phyloP scores from a whole-genome alignment of 441 rosid species.

The Gossypium davidsonii region DNA sequence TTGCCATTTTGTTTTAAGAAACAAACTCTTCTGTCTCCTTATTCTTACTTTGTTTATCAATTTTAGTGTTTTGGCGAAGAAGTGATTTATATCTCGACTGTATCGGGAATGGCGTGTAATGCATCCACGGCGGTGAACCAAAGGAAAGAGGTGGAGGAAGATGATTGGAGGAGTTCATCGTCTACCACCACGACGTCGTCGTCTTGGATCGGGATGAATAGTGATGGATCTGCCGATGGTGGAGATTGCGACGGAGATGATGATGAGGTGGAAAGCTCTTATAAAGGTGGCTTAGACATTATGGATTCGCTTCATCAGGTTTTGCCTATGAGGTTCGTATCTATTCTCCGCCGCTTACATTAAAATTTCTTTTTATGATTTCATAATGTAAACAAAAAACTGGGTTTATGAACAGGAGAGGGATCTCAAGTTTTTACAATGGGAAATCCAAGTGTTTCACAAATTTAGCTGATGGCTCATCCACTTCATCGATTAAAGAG shows the following conservation, averaged over 20 bases:
- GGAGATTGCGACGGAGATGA: slow-evolving; percentile 40
- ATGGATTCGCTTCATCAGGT: slow-evolving; percentile 63
- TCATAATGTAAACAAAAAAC: neutral
- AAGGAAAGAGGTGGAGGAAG: slow-evolving; percentile 15
- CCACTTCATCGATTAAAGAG: slow-evolving; percentile 47
- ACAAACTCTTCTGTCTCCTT: neutral
- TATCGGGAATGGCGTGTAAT: slow-evolving; percentile 19
- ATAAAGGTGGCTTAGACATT: slow-evolving; percentile 42
- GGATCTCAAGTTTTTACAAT: slow-evolving; percentile 67
- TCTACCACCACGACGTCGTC: slow-evolving; percentile 30
- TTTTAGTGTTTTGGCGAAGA: neutral
- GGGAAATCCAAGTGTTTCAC: slow-evolving; percentile 86
- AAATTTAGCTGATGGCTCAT: slow-evolving; percentile 40
- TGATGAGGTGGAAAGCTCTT: slow-evolving; percentile 63
- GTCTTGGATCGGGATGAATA: slow-evolving; percentile 15
- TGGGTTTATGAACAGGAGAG: slow-evolving; percentile 44
- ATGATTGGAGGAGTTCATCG: slow-evolving; percentile 27
- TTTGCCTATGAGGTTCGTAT: slow-evolving; percentile 57
- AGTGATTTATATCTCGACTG: slow-evolving; percentile 17
- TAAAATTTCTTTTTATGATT: neutral
- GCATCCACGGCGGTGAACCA: slow-evolving; percentile 3
- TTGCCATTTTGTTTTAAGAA: neutral
- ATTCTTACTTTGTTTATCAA: neutral
- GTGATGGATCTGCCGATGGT: slow-evolving; percentile 30
- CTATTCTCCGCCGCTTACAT: neutral